phyloP scores from a whole-genome alignment of 345 rosid genomes.

The Salix viminalis region DNA sequence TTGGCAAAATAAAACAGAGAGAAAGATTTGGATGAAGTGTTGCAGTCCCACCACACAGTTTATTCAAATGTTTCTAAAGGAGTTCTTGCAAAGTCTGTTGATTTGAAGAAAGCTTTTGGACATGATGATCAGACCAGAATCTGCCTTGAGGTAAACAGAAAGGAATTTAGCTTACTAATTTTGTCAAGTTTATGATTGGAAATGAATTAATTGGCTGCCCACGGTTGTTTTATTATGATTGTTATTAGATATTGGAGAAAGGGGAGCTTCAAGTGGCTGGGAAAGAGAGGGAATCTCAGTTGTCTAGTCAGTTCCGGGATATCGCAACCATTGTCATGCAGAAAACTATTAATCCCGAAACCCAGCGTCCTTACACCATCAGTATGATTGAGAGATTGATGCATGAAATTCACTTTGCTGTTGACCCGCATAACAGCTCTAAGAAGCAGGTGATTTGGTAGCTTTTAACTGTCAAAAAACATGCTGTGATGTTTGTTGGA shows the following conservation, averaged over 20 bases:
- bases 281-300: slow-evolving; percentile 90
- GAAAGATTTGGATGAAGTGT: slow-evolving; percentile 91
- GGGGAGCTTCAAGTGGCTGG: slow-evolving; percentile 99
- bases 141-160: slow-evolving; percentile 61
- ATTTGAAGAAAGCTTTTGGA: slow-evolving; percentile 60
- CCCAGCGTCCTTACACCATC: slow-evolving; percentile 87
- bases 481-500: not conserved
- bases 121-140: slow-evolving; percentile 73
- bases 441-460: slow-evolving; percentile 73
- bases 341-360: slow-evolving; percentile 91
- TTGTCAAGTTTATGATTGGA: no score
- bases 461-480: not conserved
- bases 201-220: no score
- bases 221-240: not conserved
- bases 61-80: slow-evolving; percentile 91
- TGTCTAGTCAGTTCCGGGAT: slow-evolving; percentile 89
- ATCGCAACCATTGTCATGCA: slow-evolving; percentile 93
- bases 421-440: slow-evolving; percentile 80
- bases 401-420: slow-evolving; percentile 94
- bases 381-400: slow-evolving; percentile 88
- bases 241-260: slow-evolving; percentile 73
- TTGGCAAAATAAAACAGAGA: slow-evolving; percentile 42
- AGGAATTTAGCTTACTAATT: not conserved
- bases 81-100: slow-evolving; percentile 82
- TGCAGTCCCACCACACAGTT: slow-evolving; percentile 93